phyloP scores from a whole-genome alignment of 148 eudicot species.

The Persicaria maculosa region DNA sequence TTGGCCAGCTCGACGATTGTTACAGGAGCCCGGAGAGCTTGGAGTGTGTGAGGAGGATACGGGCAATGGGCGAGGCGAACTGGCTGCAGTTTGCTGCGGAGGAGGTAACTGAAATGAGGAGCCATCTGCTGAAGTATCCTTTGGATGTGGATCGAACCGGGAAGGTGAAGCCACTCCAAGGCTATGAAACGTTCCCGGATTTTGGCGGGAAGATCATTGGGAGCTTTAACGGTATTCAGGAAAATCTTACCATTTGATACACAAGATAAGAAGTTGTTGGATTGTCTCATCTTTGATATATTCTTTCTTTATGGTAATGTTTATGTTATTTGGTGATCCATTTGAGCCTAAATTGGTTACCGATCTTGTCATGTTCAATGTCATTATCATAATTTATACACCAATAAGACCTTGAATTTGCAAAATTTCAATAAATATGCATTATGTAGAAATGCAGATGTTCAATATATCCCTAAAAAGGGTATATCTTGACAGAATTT shows the following conservation, averaged over 20 bases:
- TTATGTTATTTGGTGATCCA: neutral
- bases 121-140: constrained; percentile 83
- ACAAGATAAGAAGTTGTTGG: neutral
- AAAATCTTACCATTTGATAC: constrained; percentile 53
- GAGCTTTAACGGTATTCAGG: constrained; percentile 75
- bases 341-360: neutral
- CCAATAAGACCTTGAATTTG: too few species aligned
- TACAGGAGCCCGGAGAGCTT: constrained; percentile 60
- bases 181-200: constrained; percentile 71
- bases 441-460: too few species aligned
- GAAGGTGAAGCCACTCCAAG: constrained; percentile 64
- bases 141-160: constrained; percentile 81
- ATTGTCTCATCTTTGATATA: neutral
- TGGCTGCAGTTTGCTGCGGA: constrained; percentile 70
- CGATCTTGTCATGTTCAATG: neutral
- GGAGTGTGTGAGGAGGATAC: constrained; percentile 65
- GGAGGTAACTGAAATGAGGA: constrained; percentile 58
- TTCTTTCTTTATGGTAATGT: neutral
- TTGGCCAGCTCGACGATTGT: constrained; percentile 57
- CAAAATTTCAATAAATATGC: too few species aligned
- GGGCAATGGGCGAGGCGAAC: constrained; percentile 56
- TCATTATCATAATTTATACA: too few species aligned
- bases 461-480: too few species aligned
- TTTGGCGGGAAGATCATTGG: constrained; percentile 84
- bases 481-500: too few species aligned